Evolutionary conservation across 345 rosid species (phyloP).

Genomic region (Salix caprea): DNA sequence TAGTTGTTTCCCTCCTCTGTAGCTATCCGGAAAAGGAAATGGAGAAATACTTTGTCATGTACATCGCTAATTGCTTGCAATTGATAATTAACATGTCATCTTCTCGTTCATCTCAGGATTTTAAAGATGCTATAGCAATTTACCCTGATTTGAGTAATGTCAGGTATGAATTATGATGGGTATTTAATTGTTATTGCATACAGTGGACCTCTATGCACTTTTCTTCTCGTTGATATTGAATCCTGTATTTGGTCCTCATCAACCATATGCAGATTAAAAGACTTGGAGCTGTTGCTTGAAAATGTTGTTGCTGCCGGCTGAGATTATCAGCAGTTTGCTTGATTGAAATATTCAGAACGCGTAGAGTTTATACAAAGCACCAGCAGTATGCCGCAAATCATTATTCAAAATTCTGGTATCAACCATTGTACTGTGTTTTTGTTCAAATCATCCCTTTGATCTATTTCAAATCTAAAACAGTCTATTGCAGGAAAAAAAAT

Average conservation of each 20-base stretch:
- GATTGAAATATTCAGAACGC: not conserved
- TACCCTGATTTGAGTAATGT: constrained; percentile 79
- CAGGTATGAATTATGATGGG: constrained; percentile 44
- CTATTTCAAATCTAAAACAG: too few species aligned
- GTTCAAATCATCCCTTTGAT: too few species aligned
- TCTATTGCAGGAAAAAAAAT: too few species aligned
- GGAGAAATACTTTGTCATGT: not conserved
- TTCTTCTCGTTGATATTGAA: not conserved
- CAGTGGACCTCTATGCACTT: not conserved
- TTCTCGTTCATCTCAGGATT: constrained; percentile 49
- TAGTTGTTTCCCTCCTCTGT: constrained; percentile 4
- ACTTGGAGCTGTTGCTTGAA: constrained; percentile 54
- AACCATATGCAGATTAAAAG: constrained; percentile 42
- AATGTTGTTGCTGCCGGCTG: constrained; percentile 39
- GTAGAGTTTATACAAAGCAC: not conserved
- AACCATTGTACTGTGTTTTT: too few species aligned
- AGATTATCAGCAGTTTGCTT: not conserved
- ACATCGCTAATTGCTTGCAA: not conserved
- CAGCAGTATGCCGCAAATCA: not conserved
- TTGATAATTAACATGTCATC: not conserved
- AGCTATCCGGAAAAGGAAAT: not conserved
- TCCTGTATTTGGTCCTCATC: not conserved
- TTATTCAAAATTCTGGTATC: too few species aligned
- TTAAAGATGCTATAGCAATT: constrained; percentile 62
- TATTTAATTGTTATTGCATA: not conserved